Evolutionary conservation across 352 stramenopile genomes (phyloP).

Genomic region (Hyaloperonospora brassicae): DNA sequence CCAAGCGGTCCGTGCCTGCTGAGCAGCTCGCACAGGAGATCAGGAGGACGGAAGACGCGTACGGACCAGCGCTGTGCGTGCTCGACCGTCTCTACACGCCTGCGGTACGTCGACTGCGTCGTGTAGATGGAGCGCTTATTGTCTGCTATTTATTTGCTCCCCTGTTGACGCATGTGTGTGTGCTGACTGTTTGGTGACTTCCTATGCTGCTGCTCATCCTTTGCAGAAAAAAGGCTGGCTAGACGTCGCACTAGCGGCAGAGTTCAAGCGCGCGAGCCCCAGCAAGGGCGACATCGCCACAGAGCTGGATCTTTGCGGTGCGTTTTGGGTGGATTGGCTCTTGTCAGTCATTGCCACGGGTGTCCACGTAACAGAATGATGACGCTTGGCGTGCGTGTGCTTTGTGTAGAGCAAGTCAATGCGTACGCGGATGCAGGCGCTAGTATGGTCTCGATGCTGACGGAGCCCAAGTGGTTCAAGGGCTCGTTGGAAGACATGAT

Average conservation of each 20-base stretch:
- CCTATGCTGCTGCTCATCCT: not conserved
- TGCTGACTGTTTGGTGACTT: too few species aligned
- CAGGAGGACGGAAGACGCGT: slow-evolving; percentile 53
- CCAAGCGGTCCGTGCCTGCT: slow-evolving; percentile 36
- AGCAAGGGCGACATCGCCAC: slow-evolving; percentile 95
- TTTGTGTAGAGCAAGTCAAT: slow-evolving; percentile 76
- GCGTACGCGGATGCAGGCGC: slow-evolving; percentile 90
- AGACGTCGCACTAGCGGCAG: slow-evolving; percentile 90
- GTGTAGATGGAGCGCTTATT: not conserved
- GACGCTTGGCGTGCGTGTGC: slow-evolving; percentile 11
- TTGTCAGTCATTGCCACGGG: not conserved
- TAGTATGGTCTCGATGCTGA: slow-evolving; percentile 95
- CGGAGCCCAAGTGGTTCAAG: slow-evolving; percentile 97
- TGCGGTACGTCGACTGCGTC: slow-evolving; percentile 25
- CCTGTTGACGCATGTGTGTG: slow-evolving; percentile 2
- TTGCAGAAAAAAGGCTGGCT: slow-evolving; percentile 47
- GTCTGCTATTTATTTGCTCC: slow-evolving; percentile 3
- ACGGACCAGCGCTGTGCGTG: slow-evolving; percentile 85
- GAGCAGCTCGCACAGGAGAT: slow-evolving; percentile 69
- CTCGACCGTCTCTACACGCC: slow-evolving; percentile 79
- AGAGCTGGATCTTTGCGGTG: slow-evolving; percentile 55
- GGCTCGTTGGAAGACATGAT: slow-evolving; percentile 88
- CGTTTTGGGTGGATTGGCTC: slow-evolving; percentile 8
- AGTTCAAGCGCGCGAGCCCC: slow-evolving; percentile 97
- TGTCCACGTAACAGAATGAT: not conserved